phyloP scores from a whole-genome alignment of 2,329 filamentous ascomycete genomes.

The Cercospora nicotianae region DNA sequence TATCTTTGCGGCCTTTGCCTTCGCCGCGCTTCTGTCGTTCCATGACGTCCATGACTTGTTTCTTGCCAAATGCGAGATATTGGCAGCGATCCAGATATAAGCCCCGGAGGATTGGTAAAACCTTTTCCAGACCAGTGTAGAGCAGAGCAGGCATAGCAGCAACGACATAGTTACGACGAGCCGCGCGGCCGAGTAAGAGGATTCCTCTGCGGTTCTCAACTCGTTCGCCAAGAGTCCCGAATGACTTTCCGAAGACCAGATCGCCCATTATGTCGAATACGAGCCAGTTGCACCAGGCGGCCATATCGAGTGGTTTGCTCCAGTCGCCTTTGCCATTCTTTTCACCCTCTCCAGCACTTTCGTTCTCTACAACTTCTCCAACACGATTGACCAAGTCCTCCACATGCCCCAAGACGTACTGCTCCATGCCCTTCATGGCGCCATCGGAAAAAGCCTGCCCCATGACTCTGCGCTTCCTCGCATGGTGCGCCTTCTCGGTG shows the following conservation, averaged over 20 bases:
- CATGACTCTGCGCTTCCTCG: conserved; percentile 48
- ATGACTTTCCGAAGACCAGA: conserved; percentile 44
- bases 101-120: conserved; percentile 28
- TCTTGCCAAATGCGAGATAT: conserved; percentile 35
- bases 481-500: conserved; percentile 48
- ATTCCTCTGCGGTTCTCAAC: conserved; percentile 42
- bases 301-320: conserved; percentile 30
- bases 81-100: conserved; percentile 29
- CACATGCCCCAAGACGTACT: conserved; percentile 30
- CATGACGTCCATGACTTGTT: conserved; percentile 32
- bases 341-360: conserved; percentile 9
- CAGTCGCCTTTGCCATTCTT: conserved; percentile 18
- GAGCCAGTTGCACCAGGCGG: conserved; percentile 41
- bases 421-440: conserved; percentile 29
- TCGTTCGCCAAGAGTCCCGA: conserved; percentile 30
- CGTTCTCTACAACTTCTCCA: conserved; percentile 9
- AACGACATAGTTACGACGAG: conserved; percentile 48
- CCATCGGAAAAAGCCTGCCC: conserved; percentile 47
- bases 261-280: conserved; percentile 56
- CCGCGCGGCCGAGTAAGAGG: conserved; percentile 46
- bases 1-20: conserved; percentile 28
- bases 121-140: conserved; percentile 29
- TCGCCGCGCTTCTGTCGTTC: conserved; percentile 28
- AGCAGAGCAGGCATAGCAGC: conserved; percentile 33
- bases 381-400: conserved; percentile 24